These are phyloP conservation scores for Hypoxylon sp. DNA, from an alignment of 2,329 filamentous ascomycete species.

Conservation along the genomic window DNA sequence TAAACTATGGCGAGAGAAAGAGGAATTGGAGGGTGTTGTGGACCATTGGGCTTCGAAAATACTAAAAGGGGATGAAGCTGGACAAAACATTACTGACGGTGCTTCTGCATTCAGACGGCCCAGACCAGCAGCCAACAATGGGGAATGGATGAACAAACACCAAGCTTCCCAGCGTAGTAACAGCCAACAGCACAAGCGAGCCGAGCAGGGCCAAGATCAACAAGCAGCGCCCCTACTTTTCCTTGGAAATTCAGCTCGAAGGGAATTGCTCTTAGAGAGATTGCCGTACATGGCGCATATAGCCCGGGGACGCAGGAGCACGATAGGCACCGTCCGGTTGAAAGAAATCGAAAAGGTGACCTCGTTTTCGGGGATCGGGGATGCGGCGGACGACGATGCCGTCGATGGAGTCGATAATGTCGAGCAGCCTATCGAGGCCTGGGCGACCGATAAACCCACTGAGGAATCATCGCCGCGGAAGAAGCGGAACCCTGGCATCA, in stretches of 20 bases:
- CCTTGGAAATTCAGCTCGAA: constrained; percentile 75
- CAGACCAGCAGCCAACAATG: constrained; percentile 54
- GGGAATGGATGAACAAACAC: constrained; percentile 44
- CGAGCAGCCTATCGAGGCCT: constrained; percentile 61
- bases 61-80: constrained; percentile 67
- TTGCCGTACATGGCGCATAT: constrained; percentile 88
- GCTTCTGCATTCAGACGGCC: constrained; percentile 66
- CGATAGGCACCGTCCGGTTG: constrained; percentile 57
- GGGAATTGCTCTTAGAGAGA: constrained; percentile 85
- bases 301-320: constrained; percentile 59
- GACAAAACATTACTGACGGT: constrained; percentile 60
- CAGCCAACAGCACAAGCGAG: constrained; percentile 42
- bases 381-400: constrained; percentile 52
- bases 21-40: constrained; percentile 83
- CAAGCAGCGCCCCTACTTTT: constrained; percentile 63
- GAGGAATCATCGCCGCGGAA: constrained; percentile 68
- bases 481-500: constrained; percentile 55
- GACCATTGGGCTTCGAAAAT: constrained; percentile 77
- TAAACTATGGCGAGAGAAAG: constrained; percentile 85
- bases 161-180: constrained; percentile 40
- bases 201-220: constrained; percentile 47
- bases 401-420: constrained; percentile 61
- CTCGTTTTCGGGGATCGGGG: constrained; percentile 72
- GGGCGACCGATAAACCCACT: constrained; percentile 73
- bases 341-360: constrained; percentile 78